phyloP scores from a whole-genome alignment of 1,139 yeast genomes.

The Meyerozyma guilliermondii region DNA sequence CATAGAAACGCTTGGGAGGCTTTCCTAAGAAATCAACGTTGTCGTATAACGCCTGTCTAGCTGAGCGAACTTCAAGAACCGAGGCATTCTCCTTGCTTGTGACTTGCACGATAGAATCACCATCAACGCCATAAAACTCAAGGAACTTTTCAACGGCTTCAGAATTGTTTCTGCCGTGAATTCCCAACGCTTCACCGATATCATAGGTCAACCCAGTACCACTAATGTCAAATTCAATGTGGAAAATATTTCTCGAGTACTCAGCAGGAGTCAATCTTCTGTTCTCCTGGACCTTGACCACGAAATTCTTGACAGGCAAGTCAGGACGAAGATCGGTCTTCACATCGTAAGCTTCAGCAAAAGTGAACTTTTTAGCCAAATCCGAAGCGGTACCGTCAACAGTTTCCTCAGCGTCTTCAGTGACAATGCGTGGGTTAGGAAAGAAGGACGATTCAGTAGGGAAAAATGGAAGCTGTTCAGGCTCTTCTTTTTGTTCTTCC shows the following conservation, averaged over 20 bases:
- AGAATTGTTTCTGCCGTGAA: constrained; percentile 81
- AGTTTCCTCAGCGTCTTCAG: constrained; percentile 36
- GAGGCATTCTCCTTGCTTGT: constrained; percentile 64
- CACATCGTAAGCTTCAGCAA: constrained; percentile 72
- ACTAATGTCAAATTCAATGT: constrained; percentile 85
- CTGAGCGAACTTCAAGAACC: constrained; percentile 67
- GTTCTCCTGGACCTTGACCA: constrained; percentile 88
- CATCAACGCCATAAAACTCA: constrained; percentile 63
- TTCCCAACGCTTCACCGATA: constrained; percentile 95
- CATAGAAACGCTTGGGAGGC: constrained; percentile 94
- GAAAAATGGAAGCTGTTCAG: constrained; percentile 42
- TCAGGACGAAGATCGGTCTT: constrained; percentile 75
- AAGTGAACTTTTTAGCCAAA: constrained; percentile 66
- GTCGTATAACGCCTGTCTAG: constrained; percentile 74
- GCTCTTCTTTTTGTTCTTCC: constrained; percentile 22
- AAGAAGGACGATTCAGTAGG: constrained; percentile 56
- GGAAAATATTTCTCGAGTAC: constrained; percentile 94
- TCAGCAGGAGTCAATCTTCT: constrained; percentile 88
- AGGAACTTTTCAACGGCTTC: constrained; percentile 67
- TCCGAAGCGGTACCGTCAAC: constrained; percentile 40
- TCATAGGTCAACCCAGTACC: constrained; percentile 90
- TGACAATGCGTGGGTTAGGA: constrained; percentile 51
- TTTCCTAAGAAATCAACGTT: constrained; percentile 88
- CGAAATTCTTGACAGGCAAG: constrained; percentile 76
- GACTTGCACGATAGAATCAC: constrained; percentile 62